Conservation (phyloP, 306 rosid genomes). For the Cucurbita argyrosperma region DNA sequence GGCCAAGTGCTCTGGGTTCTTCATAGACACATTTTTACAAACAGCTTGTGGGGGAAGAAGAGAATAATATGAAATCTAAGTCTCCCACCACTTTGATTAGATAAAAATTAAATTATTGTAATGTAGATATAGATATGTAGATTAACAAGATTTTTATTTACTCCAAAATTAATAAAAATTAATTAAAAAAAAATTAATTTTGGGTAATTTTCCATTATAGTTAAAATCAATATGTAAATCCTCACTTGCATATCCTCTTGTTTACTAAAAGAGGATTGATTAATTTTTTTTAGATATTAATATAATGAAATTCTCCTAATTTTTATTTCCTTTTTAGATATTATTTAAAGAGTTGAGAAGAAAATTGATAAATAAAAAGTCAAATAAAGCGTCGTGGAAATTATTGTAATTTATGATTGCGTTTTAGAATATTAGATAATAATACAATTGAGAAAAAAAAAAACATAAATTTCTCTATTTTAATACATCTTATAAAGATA, state of each 20-base stretch:
- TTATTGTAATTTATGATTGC: not conserved
- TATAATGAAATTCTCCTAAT: not conserved
- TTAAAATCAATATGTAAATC: not conserved
- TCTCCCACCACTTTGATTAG: not conserved
- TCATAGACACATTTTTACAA: not conserved
- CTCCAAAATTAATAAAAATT: not conserved
- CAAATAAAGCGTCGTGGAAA: not conserved
- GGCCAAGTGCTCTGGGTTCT: not conserved
- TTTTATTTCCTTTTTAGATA: too few species aligned
- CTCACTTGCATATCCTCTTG: not conserved
- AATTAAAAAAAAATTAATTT: not conserved
- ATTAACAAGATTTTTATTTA: slow-evolving; percentile 1
- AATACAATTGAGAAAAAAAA: too few species aligned
- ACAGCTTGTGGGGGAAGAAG: not conserved
- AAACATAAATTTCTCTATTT: not conserved
- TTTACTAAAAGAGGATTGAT: not conserved
- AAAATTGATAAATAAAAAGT: not conserved
- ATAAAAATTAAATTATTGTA: not conserved
- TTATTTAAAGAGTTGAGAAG: not conserved
- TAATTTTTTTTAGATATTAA: not conserved
- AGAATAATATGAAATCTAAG: not conserved
- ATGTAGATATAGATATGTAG: slow-evolving; percentile 5
- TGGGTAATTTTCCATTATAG: not conserved
- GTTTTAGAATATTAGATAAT: not conserved
- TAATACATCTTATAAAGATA: not conserved